Base-by-base conservation (phyloP, 2,329 filamentous ascomycete genomes). In the Emmonsia crescens region DNA sequence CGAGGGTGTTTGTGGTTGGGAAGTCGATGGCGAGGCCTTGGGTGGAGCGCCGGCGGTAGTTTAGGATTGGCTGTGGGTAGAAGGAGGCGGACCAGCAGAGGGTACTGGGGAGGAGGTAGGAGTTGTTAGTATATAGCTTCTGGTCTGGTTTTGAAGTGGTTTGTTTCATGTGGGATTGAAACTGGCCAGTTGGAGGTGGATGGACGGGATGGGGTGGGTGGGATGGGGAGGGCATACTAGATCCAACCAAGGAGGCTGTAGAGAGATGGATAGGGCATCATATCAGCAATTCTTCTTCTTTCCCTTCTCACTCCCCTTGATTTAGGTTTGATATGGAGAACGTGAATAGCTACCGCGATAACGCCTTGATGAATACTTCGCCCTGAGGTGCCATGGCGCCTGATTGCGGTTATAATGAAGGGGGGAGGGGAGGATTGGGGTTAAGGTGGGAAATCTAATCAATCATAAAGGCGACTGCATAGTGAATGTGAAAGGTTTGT, bases 21-120 rank as follows among this genome's bases (percentile, higher is more conserved):
- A 95, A 96, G 74, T 96, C 92, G 66, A 96, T 87, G 0, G 91
- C 89, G 4, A 93, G 86, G 48, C 94, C 94, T 24, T 84, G 82
- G 4, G 92, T 96, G 9, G 89, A 89, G 62, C 84, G 84, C 60
- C 91, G 87, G 36, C 79, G 80, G 73, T 82, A 87, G 80, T 96
- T 97, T 65, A 91, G 82, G 64, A 95, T 76, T 6, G 89, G 85
- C 73, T 97, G 94, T 1, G 93, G 92, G 74, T 97, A 97, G 78
- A 96, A 97, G 19, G 91, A 96, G 19, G 87, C 77, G 14, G 89
- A 93, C 93, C 93, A 94, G 74, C 83, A 85, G 57, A 86, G 66
- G 65, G 84, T 87, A 75, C 77, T 79, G 27, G n/a, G 57, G 19
- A 6, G 31, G 54, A 46, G 49, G 59, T 24, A 31, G 44, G 9